Evolutionary conservation across 139 green algal species (phyloP).

Genomic region (Chlorella sp.): DNA sequence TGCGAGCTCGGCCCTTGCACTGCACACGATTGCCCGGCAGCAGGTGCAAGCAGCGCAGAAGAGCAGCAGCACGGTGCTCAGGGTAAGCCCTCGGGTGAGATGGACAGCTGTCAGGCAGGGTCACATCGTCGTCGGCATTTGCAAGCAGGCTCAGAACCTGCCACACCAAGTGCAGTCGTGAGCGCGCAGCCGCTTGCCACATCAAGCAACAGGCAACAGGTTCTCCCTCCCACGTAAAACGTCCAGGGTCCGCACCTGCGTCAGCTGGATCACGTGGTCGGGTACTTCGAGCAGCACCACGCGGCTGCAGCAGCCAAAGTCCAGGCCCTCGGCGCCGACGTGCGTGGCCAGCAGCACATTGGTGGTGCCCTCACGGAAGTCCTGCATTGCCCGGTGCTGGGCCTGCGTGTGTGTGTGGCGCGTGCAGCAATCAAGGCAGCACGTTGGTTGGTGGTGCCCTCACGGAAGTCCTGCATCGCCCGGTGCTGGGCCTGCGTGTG

Average conservation of each 20-base stretch:
- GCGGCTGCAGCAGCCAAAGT: conserved; percentile 28
- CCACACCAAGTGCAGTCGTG: too few species aligned
- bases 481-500: conserved; percentile 15
- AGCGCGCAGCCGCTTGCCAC: too few species aligned
- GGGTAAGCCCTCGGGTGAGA: too few species aligned
- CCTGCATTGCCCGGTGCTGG: conserved; percentile 8
- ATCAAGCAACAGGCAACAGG: too few species aligned
- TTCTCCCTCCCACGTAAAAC: too few species aligned
- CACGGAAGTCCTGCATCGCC: conserved; percentile 14
- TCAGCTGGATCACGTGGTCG: conserved; percentile 9
- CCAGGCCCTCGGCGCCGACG: conserved; percentile 33
- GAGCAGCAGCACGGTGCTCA: too few species aligned
- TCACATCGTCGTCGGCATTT: too few species aligned
- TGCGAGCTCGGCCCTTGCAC: not conserved
- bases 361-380: conserved; percentile 15
- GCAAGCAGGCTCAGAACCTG: too few species aligned
- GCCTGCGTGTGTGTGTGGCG: conserved; percentile 9
- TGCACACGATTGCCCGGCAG: too few species aligned
- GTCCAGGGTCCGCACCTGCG: conserved; percentile 15
- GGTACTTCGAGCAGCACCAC: conserved; percentile 20
- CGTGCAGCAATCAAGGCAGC: not conserved
- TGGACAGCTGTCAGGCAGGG: too few species aligned
- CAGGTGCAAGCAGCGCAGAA: too few species aligned
- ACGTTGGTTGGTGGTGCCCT: conserved; percentile 18
- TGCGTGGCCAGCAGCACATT: conserved; percentile 31